Percentiles rank a stretch among this genome's conserved stretches.
phyloP scores from a whole-genome alignment of 306 rosid species.

The Casuarina glauca region DNA sequence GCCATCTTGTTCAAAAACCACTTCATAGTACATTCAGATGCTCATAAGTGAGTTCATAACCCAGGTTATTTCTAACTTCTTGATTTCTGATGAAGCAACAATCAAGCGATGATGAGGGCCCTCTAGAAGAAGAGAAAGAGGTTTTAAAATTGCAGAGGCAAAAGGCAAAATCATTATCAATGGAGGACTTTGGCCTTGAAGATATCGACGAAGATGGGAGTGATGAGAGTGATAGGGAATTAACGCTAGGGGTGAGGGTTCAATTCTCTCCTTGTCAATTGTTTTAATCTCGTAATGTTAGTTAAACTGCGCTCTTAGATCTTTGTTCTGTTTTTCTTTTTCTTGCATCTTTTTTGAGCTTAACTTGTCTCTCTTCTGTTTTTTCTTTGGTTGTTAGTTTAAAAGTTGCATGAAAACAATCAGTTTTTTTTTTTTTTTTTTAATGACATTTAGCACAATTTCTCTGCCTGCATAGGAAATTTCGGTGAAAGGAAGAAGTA shows the following conservation, averaged over 20 bases:
- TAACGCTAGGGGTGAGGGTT: slow-evolving; percentile 23
- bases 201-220: not conserved
- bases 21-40: not conserved
- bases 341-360: not conserved
- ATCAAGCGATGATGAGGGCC: slow-evolving; percentile 72
- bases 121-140: slow-evolving; percentile 68
- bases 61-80: not conserved
- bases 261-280: not conserved
- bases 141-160: slow-evolving; percentile 50
- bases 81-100: slow-evolving; percentile 1
- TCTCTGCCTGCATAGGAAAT: slow-evolving; percentile 51
- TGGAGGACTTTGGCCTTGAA: not conserved
- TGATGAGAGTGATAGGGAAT: not conserved
- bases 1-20: slow-evolving; percentile 32
- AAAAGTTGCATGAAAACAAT: not conserved
- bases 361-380: not conserved
- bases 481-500: slow-evolving; percentile 41
- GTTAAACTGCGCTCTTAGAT: not conserved
- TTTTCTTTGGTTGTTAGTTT: not conserved
- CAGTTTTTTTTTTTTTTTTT: slow-evolving; percentile 1
- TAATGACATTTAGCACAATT: not conserved
- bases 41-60: not conserved
- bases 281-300: not conserved
- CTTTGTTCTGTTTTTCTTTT: not conserved
- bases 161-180: not conserved